Conservation (phyloP, 768 basidiomycete species). For the Dioszegia crocea region DNA sequence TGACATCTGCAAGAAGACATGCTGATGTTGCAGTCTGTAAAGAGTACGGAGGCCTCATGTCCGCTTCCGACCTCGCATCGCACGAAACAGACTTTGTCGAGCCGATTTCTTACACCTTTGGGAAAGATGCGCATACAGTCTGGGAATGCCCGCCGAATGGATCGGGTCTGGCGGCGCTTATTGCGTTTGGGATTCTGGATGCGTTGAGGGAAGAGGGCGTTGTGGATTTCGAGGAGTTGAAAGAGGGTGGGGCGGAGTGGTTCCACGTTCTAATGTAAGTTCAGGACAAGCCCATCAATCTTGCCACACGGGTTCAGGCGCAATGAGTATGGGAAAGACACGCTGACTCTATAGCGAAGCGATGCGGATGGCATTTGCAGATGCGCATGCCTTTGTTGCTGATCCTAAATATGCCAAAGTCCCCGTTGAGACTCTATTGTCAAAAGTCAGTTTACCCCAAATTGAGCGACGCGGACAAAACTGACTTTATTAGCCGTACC, state of each 20-base stretch:
- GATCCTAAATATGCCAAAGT: conserved; percentile 72
- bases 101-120: conserved; percentile 81
- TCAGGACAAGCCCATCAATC: too few relatives aligned
- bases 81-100: conserved; percentile 72
- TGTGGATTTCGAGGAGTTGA: conserved; percentile 65
- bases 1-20: background rate
- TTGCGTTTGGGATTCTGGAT: conserved; percentile 85
- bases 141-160: conserved; percentile 22
- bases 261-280: conserved; percentile 60
- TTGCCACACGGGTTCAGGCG: background rate
- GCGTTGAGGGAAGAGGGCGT: conserved; percentile 68
- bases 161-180: conserved; percentile 82
- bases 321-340: background rate
- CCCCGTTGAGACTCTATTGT: conserved; percentile 72
- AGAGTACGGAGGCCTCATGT: conserved; percentile 59
- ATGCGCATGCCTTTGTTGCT: conserved; percentile 64
- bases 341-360: conserved; percentile 7
- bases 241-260: conserved; percentile 83
- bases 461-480: too few relatives aligned
- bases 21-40: background rate
- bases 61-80: conserved; percentile 76
- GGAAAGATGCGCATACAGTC: conserved; percentile 44
- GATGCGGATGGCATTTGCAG: conserved; percentile 59
- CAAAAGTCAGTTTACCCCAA: conserved; percentile 67
- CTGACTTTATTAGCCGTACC: conserved; percentile 61